These are phyloP conservation scores for Calonectria hawksworthii DNA, from an alignment of 2,329 filamentous ascomycete genomes.

Conservation along the genomic window DNA sequence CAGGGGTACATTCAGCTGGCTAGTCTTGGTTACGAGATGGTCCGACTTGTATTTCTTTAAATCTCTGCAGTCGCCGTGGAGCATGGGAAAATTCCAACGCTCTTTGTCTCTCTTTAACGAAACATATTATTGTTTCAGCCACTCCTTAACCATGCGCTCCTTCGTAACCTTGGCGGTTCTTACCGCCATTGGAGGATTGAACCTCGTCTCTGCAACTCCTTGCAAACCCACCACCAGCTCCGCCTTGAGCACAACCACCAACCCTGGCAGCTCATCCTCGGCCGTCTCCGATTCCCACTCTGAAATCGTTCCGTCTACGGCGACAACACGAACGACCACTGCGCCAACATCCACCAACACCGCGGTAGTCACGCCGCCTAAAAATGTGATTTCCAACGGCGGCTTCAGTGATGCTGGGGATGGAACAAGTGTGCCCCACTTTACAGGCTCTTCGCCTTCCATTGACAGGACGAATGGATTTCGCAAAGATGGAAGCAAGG, in stretches of 20 bases:
- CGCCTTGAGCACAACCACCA: neutral
- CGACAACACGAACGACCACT: slow-evolving; percentile 14
- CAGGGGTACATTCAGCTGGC: neutral
- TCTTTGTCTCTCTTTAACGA: neutral
- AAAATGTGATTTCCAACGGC: neutral
- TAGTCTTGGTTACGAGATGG: neutral
- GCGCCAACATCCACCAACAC: slow-evolving; percentile 24
- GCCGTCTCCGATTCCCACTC: neutral
- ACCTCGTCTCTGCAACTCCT: neutral
- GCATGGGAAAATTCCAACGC: neutral
- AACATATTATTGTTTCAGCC: neutral
- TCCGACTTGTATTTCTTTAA: neutral
- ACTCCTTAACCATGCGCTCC: neutral
- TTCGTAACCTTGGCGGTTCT: neutral
- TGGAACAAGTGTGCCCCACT: neutral
- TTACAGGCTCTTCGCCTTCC: neutral
- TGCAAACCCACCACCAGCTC: neutral
- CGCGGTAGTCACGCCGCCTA: neutral
- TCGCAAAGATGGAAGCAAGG: neutral
- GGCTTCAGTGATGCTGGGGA: neutral
- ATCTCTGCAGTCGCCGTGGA: neutral
- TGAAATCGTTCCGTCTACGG: neutral
- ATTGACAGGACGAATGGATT: neutral
- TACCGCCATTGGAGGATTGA: neutral
- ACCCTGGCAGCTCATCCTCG: neutral